Conservation (phyloP, 2,329 filamentous ascomycete genomes). For the Claviceps sorghi region DNA sequence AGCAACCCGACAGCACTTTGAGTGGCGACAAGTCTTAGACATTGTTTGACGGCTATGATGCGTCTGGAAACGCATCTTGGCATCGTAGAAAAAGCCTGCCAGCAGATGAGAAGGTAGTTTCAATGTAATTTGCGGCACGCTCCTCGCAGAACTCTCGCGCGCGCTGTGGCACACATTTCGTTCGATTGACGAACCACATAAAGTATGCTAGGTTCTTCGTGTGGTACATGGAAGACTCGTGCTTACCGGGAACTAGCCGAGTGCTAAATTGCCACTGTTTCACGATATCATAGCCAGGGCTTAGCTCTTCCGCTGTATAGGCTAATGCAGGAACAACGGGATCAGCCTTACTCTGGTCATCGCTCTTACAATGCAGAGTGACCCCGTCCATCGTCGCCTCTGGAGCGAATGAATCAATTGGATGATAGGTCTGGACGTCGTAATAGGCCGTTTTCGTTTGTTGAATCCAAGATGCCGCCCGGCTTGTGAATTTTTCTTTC, state of each 20-base stretch:
- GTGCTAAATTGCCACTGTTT: conserved; percentile 15
- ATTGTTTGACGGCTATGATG: background rate
- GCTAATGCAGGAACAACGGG: conserved; percentile 18
- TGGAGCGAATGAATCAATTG: background rate
- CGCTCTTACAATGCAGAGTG: background rate
- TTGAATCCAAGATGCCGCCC: background rate
- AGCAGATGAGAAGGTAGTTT: background rate
- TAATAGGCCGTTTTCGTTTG: background rate
- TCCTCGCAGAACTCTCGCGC: background rate
- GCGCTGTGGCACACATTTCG: background rate
- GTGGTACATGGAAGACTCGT: background rate
- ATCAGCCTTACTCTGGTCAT: conserved; percentile 9
- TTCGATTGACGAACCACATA: background rate
- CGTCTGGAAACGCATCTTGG: no score
- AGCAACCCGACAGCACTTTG: no score
- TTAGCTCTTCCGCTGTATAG: conserved; percentile 7
- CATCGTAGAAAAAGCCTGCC: background rate
- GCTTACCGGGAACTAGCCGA: conserved; percentile 9
- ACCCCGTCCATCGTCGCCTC: conserved; percentile 5
- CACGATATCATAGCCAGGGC: conserved; percentile 10
- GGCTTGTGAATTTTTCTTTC: background rate
- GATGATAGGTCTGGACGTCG: background rate
- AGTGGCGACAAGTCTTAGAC: background rate
- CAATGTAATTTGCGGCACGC: background rate
- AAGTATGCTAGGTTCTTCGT: background rate